Conservation (phyloP, 1,284 basidiomycete genomes). For the Naganishia albida region DNA sequence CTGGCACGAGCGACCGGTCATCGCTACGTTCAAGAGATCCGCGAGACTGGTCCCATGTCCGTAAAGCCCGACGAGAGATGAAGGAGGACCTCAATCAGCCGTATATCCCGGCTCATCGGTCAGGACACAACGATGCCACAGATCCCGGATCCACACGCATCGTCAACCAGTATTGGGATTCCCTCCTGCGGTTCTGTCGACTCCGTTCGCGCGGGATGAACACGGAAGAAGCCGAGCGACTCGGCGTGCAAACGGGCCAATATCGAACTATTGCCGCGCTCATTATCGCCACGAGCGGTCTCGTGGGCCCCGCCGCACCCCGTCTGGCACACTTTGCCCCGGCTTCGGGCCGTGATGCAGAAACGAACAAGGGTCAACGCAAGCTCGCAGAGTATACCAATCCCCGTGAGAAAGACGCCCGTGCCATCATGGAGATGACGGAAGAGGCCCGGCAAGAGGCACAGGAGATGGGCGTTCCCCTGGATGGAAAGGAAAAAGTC, state of each 20-base stretch:
- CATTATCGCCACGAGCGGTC: constrained; percentile 38
- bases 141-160: constrained; percentile 34
- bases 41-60: constrained; percentile 23
- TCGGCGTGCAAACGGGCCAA: constrained; percentile 25
- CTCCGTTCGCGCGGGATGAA: constrained; percentile 13
- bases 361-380: constrained; percentile 38
- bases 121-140: constrained; percentile 34
- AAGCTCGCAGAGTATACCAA: constrained; percentile 40
- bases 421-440: constrained; percentile 24
- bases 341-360: constrained; percentile 38
- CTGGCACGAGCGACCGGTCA: constrained; percentile 13
- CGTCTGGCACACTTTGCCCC: constrained; percentile 39
- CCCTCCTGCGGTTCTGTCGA: constrained; percentile 11
- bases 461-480: constrained; percentile 29
- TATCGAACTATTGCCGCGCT: constrained; percentile 41
- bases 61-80: constrained; percentile 33
- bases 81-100: constrained; percentile 41
- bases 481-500: constrained; percentile 27
- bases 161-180: constrained; percentile 35
- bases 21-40: constrained; percentile 19
- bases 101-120: constrained; percentile 39
- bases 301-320: constrained; percentile 37
- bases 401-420: constrained; percentile 27
- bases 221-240: constrained; percentile 18
- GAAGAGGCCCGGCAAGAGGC: constrained; percentile 30